These are phyloP conservation scores for Tricholoma terreum DNA, from an alignment of 768 basidiomycete genomes.

Conservation along the genomic window DNA sequence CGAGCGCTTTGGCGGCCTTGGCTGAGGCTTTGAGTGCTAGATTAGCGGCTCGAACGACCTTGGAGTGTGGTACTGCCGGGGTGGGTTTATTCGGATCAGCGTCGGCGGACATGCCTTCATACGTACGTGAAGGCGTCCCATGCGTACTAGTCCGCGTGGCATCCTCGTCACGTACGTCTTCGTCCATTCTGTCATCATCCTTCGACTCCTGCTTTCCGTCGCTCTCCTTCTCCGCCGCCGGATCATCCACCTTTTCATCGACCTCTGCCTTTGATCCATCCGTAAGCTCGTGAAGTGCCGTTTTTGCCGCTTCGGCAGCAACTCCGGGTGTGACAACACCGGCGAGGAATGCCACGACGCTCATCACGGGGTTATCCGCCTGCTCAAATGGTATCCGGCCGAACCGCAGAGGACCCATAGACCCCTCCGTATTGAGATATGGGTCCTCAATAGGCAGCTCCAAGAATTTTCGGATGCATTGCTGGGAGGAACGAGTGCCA, in stretches of 20 bases:
- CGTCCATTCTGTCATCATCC: constrained; percentile 45
- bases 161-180: constrained; percentile 29
- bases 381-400: constrained; percentile 88
- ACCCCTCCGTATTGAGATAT: constrained; percentile 76
- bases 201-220: constrained; percentile 29
- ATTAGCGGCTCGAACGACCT: constrained; percentile 77
- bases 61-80: constrained; percentile 60
- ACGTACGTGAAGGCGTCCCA: constrained; percentile 21
- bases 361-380: constrained; percentile 97
- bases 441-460: constrained; percentile 96
- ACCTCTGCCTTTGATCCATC: constrained; percentile 48
- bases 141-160: constrained; percentile 19
- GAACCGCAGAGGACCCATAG: constrained; percentile 72
- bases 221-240: constrained; percentile 19
- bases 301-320: constrained; percentile 91
- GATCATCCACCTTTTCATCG: constrained; percentile 27
- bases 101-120: constrained; percentile 35
- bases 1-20: constrained; percentile 76
- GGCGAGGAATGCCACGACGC: constrained; percentile 95
- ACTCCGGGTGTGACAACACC: constrained; percentile 88
- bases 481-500: constrained; percentile 85
- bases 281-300: constrained; percentile 78
- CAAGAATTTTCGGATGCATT: constrained; percentile 94
- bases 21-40: constrained; percentile 89
- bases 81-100: constrained; percentile 28